Conservation (phyloP, 768 basidiomycete genomes). For the Calocera viscosa region DNA sequence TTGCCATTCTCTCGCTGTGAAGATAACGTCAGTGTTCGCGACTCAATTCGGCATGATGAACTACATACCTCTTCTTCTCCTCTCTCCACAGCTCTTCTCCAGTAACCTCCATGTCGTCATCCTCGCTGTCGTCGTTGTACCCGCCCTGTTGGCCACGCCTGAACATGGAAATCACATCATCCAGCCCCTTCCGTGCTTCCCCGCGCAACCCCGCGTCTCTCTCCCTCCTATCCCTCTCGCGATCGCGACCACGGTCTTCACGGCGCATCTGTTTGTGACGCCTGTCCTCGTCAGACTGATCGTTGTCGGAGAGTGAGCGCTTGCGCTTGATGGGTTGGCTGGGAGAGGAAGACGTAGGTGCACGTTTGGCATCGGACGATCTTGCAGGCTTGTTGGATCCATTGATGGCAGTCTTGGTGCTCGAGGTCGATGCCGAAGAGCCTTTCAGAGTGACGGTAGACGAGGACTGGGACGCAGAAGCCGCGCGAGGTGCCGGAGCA, state of each 20-base stretch:
- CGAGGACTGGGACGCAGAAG: background rate
- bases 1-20: background rate
- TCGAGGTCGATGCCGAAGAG: background rate
- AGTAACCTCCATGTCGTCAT: conserved; percentile 4
- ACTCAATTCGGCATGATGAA: background rate
- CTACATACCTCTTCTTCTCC: background rate
- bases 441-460: background rate
- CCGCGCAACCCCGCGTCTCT: background rate
- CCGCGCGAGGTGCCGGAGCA: background rate
- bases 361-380: background rate
- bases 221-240: background rate
- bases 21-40: background rate
- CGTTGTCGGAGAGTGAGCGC: background rate
- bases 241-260: background rate
- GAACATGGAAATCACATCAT: conserved; percentile 5
- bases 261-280: background rate
- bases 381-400: background rate
- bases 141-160: background rate
- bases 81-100: background rate
- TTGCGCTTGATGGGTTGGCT: background rate
- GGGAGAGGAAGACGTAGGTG: background rate
- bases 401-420: background rate
- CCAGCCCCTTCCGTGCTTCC: background rate
- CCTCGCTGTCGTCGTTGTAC: background rate
- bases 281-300: background rate